Conservation (phyloP, 2,329 filamentous ascomycete genomes). For the Byssochlamys sp. region DNA sequence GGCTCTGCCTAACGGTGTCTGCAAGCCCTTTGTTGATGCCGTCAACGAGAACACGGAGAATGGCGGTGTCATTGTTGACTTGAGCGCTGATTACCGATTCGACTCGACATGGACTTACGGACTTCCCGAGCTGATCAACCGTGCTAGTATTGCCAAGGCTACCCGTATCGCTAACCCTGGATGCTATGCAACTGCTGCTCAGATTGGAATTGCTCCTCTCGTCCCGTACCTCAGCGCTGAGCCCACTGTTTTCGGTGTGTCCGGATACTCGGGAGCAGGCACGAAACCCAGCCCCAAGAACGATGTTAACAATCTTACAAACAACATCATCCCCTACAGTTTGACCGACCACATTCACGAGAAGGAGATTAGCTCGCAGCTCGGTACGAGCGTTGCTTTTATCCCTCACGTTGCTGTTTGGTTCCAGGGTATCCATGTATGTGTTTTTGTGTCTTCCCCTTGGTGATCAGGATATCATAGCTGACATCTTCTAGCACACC, state of each 20-base stretch:
- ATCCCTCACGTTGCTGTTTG: slow-evolving; percentile 90
- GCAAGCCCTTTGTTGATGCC: slow-evolving; percentile 86
- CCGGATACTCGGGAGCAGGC: slow-evolving; percentile 87
- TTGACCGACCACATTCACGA: slow-evolving; percentile 93
- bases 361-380: slow-evolving; percentile 71
- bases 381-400: slow-evolving; percentile 68
- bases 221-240: slow-evolving; percentile 66
- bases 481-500: slow-evolving; percentile 51
- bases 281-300: slow-evolving; percentile 94
- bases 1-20: slow-evolving; percentile 90
- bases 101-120: slow-evolving; percentile 79
- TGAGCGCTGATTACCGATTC: slow-evolving; percentile 95
- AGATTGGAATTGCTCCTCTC: slow-evolving; percentile 77
- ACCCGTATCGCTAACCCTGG: slow-evolving; percentile 85
- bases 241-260: slow-evolving; percentile 80
- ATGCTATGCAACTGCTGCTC: slow-evolving; percentile 88
- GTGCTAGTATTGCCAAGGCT: slow-evolving; percentile 65
- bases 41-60: slow-evolving; percentile 60
- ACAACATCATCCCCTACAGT: slow-evolving; percentile 86
- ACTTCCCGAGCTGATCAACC: slow-evolving; percentile 72
- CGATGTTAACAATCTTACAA: slow-evolving; percentile 67
- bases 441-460: slow-evolving; percentile 7
- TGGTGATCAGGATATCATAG: slow-evolving; percentile 3
- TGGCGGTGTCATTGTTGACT: slow-evolving; percentile 73
- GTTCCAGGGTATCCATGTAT: slow-evolving; percentile 84